Evolutionary conservation across 2,329 filamentous ascomycete species (phyloP).

Genomic region (Dothidotthia symphoricarpi): DNA sequence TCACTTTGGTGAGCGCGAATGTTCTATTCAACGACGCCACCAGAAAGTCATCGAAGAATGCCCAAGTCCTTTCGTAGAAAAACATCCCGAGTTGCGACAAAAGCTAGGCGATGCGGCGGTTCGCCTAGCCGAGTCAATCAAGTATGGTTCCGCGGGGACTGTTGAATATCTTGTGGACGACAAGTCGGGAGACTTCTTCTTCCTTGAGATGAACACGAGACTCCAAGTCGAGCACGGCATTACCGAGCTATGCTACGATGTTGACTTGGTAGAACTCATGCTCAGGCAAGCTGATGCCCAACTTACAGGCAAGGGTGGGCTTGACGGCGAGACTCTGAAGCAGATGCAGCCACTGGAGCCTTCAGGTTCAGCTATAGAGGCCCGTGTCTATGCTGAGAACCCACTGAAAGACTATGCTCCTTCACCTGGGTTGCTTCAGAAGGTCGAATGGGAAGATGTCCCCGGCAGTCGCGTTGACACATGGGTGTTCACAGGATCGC

Average conservation of each 20-base stretch:
- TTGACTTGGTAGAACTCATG: slow-evolving; percentile 58
- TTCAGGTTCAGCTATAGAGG: slow-evolving; percentile 53
- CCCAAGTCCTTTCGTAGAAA: slow-evolving; percentile 66
- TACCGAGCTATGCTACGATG: slow-evolving; percentile 56
- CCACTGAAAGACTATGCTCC: slow-evolving; percentile 60
- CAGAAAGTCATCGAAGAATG: slow-evolving; percentile 92
- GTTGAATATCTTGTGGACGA: slow-evolving; percentile 90
- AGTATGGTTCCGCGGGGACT: slow-evolving; percentile 82
- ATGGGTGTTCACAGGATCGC: slow-evolving; percentile 60
- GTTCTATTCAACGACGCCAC: slow-evolving; percentile 80
- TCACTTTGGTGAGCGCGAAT: slow-evolving; percentile 84
- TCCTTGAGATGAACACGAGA: slow-evolving; percentile 64
- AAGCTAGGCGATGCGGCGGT: slow-evolving; percentile 68
- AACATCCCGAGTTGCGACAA: slow-evolving; percentile 56
- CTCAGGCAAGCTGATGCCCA: slow-evolving; percentile 55
- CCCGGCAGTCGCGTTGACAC: slow-evolving; percentile 59
- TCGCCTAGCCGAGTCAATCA: slow-evolving; percentile 56
- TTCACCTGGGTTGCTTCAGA: slow-evolving; percentile 58
- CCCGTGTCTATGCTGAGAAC: slow-evolving; percentile 58
- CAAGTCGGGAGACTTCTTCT: slow-evolving; percentile 68
- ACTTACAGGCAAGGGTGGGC: slow-evolving; percentile 46
- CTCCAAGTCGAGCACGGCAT: slow-evolving; percentile 57
- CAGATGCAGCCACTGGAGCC: slow-evolving; percentile 46
- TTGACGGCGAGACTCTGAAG: slow-evolving; percentile 45
- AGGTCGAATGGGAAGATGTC: slow-evolving; percentile 55